phyloP scores from a whole-genome alignment of 305 asterid genomes.

The Fraxinus velutina region DNA sequence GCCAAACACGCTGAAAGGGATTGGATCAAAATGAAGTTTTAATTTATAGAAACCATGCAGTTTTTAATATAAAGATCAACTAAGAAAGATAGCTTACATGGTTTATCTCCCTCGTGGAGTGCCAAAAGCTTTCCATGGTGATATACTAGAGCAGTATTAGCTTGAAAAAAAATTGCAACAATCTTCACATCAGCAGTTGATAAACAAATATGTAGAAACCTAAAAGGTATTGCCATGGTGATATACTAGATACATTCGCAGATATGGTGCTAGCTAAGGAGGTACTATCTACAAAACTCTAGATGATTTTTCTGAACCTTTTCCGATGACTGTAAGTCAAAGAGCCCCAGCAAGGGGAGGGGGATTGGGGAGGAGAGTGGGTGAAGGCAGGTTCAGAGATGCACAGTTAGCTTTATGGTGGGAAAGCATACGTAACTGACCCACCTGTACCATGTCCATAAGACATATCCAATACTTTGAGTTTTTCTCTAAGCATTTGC shows the following conservation, averaged over 20 bases:
- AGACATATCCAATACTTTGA: conserved; percentile 56
- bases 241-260: background rate
- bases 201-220: conserved; percentile 14
- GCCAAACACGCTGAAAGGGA: background rate
- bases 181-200: conserved; percentile 19
- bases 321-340: background rate
- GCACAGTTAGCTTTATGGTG: background rate
- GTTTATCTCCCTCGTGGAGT: conserved; percentile 83
- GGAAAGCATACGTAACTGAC: conserved; percentile 21
- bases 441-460: conserved; percentile 66
- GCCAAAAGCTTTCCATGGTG: conserved; percentile 93
- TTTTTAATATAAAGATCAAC: conserved; percentile 3
- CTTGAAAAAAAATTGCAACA: conserved; percentile 44
- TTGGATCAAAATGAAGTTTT: background rate
- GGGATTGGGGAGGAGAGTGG: background rate
- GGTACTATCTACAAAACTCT: background rate
- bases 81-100: conserved; percentile 53
- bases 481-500: conserved; percentile 54
- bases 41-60: background rate
- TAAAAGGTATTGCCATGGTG: background rate
- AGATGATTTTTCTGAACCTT: background rate
- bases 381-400: background rate
- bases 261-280: background rate
- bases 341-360: background rate
- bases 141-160: conserved; percentile 84